Evolutionary conservation across 2,329 filamentous ascomycete genomes (phyloP), one percentile per base, ranked within the genome.

Genomic region (Arthrobotrys pseudoclavata): DNA sequence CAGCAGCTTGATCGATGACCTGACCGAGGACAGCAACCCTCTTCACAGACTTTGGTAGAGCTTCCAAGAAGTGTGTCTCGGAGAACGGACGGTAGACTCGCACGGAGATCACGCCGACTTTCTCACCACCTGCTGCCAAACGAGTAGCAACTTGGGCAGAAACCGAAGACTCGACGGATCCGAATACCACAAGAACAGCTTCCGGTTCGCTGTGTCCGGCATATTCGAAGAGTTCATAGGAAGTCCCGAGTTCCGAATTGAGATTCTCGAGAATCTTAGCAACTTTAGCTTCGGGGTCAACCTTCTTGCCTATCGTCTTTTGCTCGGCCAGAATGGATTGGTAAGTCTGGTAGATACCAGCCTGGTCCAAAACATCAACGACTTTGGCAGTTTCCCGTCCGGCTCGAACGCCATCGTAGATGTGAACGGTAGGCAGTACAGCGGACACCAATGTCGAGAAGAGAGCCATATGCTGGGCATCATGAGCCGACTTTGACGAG

Each of bases 381-480:
- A 97, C 89, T 62, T 92, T 88, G 22, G 93, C 89, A 20, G 92
- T 96, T 85, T 97, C 94, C 63, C 93, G 88, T 68, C 92, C 92
- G 79, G 95, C 90, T 74, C 89, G 91, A 70, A 97, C 89, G 76
- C 94, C 94, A 83, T 97, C 94, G 83, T 96, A 97, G 80, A 94
- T 89, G 84, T 97, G 94, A 29, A 97, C 87, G 0, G 92, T 92
- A n/a, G 94, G 94, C 29, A 95, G 83, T 13, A 96, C 85, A 53
- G 89, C 90, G 20, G 94, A 91, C 78, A 97, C 86, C 24, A 97
- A 85, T 2, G 93, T 97, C 0, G 94, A 89, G 81, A 97, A 91
- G n/a, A 97, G 85, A 6, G 94, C 89, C 91, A 97, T 97, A 85
- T 99, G 96, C 87, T 99, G 96, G 60, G 92, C 88, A 86, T 99